Evolutionary conservation across 345 rosid genomes (phyloP).

Genomic region (Eucalyptus cloeziana): DNA sequence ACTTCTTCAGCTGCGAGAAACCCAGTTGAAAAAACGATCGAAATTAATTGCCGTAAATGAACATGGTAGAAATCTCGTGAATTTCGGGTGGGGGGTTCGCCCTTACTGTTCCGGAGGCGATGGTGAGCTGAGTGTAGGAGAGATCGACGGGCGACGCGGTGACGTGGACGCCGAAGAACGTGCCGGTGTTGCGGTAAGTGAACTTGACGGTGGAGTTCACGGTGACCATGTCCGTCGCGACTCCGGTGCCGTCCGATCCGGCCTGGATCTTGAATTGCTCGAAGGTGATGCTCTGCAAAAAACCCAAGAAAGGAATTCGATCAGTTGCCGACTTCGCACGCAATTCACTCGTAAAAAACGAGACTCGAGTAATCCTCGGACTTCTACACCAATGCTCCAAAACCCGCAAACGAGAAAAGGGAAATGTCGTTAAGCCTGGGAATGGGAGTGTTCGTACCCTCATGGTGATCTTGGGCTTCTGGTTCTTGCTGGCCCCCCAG

Average conservation of each 20-base stretch:
- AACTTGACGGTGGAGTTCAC: slow-evolving; percentile 70
- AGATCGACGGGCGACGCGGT: slow-evolving; percentile 72
- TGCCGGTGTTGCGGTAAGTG: slow-evolving; percentile 76
- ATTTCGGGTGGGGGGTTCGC: background rate
- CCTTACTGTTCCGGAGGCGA: slow-evolving; percentile 83
- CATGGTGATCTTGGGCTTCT: slow-evolving; percentile 79
- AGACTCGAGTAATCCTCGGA: background rate
- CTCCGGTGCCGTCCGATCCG: slow-evolving; percentile 81
- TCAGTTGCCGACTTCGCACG: background rate
- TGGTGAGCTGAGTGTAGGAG: slow-evolving; percentile 37
- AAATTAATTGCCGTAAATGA: background rate
- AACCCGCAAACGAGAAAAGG: background rate
- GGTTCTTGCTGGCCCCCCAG: slow-evolving; percentile 80
- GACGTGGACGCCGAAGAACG: slow-evolving; percentile 92
- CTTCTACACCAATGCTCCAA: background rate
- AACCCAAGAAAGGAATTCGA: background rate
- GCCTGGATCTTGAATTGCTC: slow-evolving; percentile 82
- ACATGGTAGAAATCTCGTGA: background rate
- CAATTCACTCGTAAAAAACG: background rate
- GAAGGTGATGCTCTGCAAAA: slow-evolving; percentile 56
- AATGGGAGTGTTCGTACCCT: slow-evolving; percentile 24
- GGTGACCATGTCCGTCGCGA: slow-evolving; percentile 82
- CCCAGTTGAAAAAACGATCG: background rate
- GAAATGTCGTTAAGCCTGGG: background rate
- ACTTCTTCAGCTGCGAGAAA: slow-evolving; percentile 54